Conservation (phyloP, 768 basidiomycete genomes). For the Tricholoma saponaceum region DNA sequence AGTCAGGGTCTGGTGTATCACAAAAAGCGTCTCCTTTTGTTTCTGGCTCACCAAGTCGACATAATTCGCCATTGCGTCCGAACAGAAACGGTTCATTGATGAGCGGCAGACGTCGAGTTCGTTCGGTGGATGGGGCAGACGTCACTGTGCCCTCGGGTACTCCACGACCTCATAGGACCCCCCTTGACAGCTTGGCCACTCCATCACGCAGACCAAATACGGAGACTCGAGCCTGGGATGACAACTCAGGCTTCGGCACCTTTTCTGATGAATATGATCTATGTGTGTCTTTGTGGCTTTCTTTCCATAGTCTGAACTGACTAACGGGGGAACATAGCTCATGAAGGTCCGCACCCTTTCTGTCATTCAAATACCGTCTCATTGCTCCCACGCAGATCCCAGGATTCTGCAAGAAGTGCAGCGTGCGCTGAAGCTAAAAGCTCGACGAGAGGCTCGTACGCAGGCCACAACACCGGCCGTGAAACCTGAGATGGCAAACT, state of each 20-base stretch:
- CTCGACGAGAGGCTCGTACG: slow-evolving; percentile 66
- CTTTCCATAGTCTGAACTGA: slow-evolving; percentile 6
- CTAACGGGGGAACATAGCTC: slow-evolving; percentile 40
- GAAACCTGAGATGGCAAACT: slow-evolving; percentile 12
- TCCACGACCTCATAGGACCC: slow-evolving; percentile 3
- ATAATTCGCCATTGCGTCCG: slow-evolving; percentile 8
- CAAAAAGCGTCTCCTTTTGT: slow-evolving; percentile 2
- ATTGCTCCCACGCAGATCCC: slow-evolving; percentile 49
- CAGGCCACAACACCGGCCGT: slow-evolving; percentile 20
- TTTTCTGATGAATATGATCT: slow-evolving; percentile 80
- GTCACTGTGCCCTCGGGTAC: slow-evolving; percentile 4
- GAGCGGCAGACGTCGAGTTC: slow-evolving; percentile 12
- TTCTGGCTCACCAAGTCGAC: slow-evolving; percentile 7
- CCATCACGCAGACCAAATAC: slow-evolving; percentile 8
- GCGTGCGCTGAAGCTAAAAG: slow-evolving; percentile 68
- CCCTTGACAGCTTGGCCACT: slow-evolving; percentile 5
- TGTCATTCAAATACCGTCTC: not conserved
- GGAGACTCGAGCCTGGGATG: slow-evolving; percentile 5
- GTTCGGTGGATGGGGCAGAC: slow-evolving; percentile 12
- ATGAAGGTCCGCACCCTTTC: slow-evolving; percentile 49
- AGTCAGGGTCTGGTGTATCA: slow-evolving; percentile 3
- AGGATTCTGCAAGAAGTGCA: slow-evolving; percentile 78
- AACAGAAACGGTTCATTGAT: slow-evolving; percentile 8
- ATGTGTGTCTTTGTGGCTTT: slow-evolving; percentile 42
- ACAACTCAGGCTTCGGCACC: slow-evolving; percentile 14